Evolutionary conservation across 768 basidiomycete genomes (phyloP).

Genomic region (Gautieria morchelliformis): DNA sequence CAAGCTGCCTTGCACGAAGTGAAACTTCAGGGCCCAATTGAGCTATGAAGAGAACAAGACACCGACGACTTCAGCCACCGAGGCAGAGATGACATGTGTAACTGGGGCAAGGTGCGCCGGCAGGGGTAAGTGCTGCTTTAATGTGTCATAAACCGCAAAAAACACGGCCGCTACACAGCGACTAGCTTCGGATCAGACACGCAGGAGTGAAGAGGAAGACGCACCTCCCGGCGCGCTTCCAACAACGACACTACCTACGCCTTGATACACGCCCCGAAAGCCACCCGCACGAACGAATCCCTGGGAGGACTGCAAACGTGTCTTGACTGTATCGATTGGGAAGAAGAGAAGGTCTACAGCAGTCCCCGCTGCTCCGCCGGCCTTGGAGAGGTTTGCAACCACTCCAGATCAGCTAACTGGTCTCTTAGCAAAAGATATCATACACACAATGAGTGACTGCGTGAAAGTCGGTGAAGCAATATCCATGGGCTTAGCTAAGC

Average conservation of each 20-base stretch:
- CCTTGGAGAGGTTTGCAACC: constrained; percentile 33
- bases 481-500: no score
- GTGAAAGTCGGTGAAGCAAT: no score
- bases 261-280: constrained; percentile 85
- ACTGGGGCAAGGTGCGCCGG: constrained; percentile 48
- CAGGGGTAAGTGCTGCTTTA: constrained; percentile 68
- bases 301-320: constrained; percentile 79
- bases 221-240: constrained; percentile 94
- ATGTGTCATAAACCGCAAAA: constrained; percentile 87
- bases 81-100: constrained; percentile 40
- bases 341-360: constrained; percentile 94
- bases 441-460: no score
- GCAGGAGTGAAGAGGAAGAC: background rate
- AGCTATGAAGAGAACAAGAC: background rate
- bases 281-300: constrained; percentile 85
- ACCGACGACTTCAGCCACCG: constrained; percentile 48
- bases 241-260: constrained; percentile 87
- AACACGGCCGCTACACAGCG: constrained; percentile 70
- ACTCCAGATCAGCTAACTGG: no score
- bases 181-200: constrained; percentile 7
- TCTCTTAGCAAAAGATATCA: no score
- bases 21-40: constrained; percentile 5
- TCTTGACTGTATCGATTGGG: constrained; percentile 95
- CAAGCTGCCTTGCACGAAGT: constrained; percentile 8
- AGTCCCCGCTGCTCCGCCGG: constrained; percentile 86